Evolutionary conservation across 202 grass and related monocot genomes (phyloP).

Genomic region (Panicum virgatum): DNA sequence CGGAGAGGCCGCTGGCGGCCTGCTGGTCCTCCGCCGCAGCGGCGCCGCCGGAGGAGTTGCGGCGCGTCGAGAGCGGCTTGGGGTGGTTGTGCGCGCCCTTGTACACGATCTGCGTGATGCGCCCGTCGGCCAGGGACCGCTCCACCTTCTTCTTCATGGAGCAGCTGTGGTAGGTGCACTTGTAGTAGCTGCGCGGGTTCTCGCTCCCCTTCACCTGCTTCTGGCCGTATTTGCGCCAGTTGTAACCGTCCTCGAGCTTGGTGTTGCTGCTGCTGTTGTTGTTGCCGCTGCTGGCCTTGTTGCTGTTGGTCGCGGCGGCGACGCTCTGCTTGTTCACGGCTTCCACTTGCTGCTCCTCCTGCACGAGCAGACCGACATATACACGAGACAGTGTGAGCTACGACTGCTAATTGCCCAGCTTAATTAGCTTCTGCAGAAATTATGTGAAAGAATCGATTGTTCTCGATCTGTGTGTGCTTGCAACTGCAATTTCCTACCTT

Average conservation of each 20-base stretch:
- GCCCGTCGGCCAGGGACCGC: slow-evolving; percentile 60
- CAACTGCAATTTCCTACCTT: slow-evolving; percentile 35
- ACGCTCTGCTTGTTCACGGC: neutral
- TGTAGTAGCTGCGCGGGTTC: slow-evolving; percentile 86
- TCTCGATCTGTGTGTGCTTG: neutral
- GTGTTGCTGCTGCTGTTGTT: slow-evolving; percentile 8
- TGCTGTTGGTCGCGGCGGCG: neutral
- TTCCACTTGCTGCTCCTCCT: slow-evolving; percentile 9
- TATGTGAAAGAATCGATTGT: neutral
- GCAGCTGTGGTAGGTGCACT: slow-evolving; percentile 70
- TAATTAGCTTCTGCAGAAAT: neutral
- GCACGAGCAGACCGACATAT: no score
- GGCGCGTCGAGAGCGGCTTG: slow-evolving; percentile 65
- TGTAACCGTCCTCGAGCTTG: slow-evolving; percentile 69
- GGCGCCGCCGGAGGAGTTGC: slow-evolving; percentile 31
- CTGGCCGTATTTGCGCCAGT: slow-evolving; percentile 87
- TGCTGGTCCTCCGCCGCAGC: neutral
- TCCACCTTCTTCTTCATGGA: slow-evolving; percentile 92
- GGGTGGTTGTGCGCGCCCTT: slow-evolving; percentile 80
- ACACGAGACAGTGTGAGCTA: neutral
- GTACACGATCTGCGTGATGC: slow-evolving; percentile 82
- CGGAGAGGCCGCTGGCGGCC: neutral
- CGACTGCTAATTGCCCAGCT: neutral
- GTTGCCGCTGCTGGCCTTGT: neutral
- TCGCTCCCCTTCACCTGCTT: slow-evolving; percentile 92